These are phyloP conservation scores for Penicillium alfredii DNA, from an alignment of 495 filamentous ascomycete genomes.

Conservation along the genomic window DNA sequence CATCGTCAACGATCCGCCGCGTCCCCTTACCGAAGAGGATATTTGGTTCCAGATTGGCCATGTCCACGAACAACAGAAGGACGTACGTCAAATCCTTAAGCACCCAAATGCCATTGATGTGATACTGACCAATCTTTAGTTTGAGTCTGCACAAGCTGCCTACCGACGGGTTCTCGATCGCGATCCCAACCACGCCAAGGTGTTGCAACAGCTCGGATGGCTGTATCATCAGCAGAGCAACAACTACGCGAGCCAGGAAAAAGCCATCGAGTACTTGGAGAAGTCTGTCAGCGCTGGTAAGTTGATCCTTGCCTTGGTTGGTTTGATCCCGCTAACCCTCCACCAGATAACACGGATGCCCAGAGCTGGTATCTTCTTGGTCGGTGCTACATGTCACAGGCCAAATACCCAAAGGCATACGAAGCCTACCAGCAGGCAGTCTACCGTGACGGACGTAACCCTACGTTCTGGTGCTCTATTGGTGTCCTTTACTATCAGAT, in stretches of 20 bases:
- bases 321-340: conserved; percentile 1
- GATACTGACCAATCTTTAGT: conserved; percentile 52
- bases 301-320: conserved; percentile 21
- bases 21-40: conserved; percentile 92
- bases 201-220: conserved; percentile 97
- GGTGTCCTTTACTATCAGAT: conserved; percentile 99
- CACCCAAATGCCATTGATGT: not conserved
- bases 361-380: conserved; percentile 99
- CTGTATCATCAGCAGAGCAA: conserved; percentile 93
- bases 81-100: conserved; percentile 55
- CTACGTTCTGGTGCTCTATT: conserved; percentile 99
- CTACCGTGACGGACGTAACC: conserved; percentile 95
- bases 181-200: conserved; percentile 95
- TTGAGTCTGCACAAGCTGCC: conserved; percentile 82
- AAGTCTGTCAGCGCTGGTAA: conserved; percentile 92
- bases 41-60: conserved; percentile 99
- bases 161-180: conserved; percentile 91
- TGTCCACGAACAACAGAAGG: conserved; percentile 98
- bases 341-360: conserved; percentile 78
- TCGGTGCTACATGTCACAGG: conserved; percentile 98
- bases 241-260: conserved; percentile 83
- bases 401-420: conserved; percentile 98
- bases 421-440: conserved; percentile 99
- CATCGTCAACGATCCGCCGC: conserved; percentile 88
- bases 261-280: conserved; percentile 94